Base-by-base conservation (phyloP, 257 asterid species). In the Verbena officinalis region DNA sequence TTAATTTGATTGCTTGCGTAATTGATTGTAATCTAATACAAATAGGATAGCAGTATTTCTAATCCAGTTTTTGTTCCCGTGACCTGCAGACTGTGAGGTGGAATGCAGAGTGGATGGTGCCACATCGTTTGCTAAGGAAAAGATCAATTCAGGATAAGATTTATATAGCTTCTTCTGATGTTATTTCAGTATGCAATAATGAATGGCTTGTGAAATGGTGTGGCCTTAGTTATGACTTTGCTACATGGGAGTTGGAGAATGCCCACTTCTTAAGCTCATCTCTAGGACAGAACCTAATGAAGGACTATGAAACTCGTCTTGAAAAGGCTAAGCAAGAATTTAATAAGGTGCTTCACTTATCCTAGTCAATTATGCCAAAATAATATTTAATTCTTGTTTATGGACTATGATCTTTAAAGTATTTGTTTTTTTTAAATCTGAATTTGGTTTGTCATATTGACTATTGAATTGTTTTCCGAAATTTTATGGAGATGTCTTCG, bases 161-260 rank as follows among this genome's bases (percentile, higher is more conserved):
- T 63, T 75, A 24, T 42, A 71, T 71, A 45, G 75, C 77, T 10
- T 68, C 81, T 38, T 13, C 75, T 50, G 65, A 62, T 64, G 77
- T 40, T 62, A 75, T 77, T 49, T 70, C 64, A 44, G 75, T 64
- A 15, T 78, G 90, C 73, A 76, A 75, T 51, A 71, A 30, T 39
- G 95, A 87, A 70, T 87, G 95, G 92, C 90, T 87, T 75, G 90
- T 87, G 67, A 84, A 83, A 76, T 87, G 95, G 95, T 30, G 58
- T 70, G 84, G 83, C 76, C 93, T 84, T 75, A 77, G 54, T 64
- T 83, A 84, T 79, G 82, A 77, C 64, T 73, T 77, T 77, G 83
- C 85, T 54, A 78, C 93, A 4, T 87, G 95, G 95, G 95, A 87
- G 78, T 67, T 84, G 50, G 95, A 81, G 67, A 77, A 69, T 69